These are phyloP conservation scores for Colletotrichum lupini DNA, from an alignment of 2,329 filamentous ascomycete genomes.

Conservation along the genomic window DNA sequence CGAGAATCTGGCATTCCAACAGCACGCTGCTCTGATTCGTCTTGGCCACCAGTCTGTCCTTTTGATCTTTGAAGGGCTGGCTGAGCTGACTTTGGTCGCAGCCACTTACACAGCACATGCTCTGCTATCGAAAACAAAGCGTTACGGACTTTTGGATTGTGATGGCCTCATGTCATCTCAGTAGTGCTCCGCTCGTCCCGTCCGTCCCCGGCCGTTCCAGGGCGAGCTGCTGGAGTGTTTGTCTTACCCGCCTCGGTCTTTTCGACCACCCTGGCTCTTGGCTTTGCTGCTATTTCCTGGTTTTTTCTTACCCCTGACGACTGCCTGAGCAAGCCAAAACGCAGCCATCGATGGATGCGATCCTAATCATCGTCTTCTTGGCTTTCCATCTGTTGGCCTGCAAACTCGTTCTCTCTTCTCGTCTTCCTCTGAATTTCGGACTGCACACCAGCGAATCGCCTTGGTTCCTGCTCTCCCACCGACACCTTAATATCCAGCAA, in stretches of 20 bases:
- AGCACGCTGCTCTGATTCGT: constrained; percentile 34
- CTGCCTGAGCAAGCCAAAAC: neutral
- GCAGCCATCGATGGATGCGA: neutral
- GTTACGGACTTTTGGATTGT: constrained; percentile 4
- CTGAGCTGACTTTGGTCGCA: neutral
- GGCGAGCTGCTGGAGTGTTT: constrained; percentile 16
- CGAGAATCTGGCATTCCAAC: constrained; percentile 28
- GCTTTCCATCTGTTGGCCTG: neutral
- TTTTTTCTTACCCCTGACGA: neutral
- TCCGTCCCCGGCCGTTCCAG: constrained; percentile 14
- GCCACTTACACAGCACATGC: neutral
- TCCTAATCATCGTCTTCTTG: neutral
- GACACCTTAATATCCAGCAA: constrained; percentile 20
- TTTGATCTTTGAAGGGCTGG: neutral
- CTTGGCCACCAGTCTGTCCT: constrained; percentile 19
- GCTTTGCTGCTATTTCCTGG: constrained; percentile 16
- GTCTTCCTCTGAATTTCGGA: neutral
- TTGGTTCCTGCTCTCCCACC: constrained; percentile 1
- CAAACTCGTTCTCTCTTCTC: neutral
- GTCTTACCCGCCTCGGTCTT: constrained; percentile 26
- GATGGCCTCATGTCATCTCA: constrained; percentile 30
- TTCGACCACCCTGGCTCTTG: constrained; percentile 22
- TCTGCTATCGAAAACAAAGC: neutral
- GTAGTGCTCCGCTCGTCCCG: constrained; percentile 19
- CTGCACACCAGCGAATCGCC: neutral